Evolutionary conservation across 78 protist genomes (phyloP), one percentile per base, ranked within the genome.

Genomic region (Emiliania huxleyi): DNA sequence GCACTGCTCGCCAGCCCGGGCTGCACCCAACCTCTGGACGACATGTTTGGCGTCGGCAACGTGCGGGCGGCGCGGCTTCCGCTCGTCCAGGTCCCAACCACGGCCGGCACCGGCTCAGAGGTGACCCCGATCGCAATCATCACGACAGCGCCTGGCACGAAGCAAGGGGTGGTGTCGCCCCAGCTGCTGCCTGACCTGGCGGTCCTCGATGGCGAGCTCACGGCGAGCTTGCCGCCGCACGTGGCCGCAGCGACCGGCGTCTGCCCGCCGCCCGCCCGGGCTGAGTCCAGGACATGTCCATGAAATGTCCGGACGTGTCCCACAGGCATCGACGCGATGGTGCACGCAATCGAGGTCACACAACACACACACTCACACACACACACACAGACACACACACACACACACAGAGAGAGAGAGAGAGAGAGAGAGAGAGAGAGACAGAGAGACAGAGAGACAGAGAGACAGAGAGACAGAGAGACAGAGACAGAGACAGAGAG

Each of bases 301-400:
- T n/a, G n/a, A n/a, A n/a, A n/a, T n/a, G n/a, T n/a, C n/a, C n/a
- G n/a, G n/a, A n/a, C n/a, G n/a, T n/a, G n/a, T n/a, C n/a, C n/a
- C n/a, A 56, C 71, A 25, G 91, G 91, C 11, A 87, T 87, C n/a
- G 91, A 87, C n/a, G 91, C 91, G n/a, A 87, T 87, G 69, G 91
- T 87, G 44, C 91, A 87, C 19, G 52, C 69, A 25, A 87, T 87
- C n/a, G 91, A n/a, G n/a, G n/a, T n/a, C n/a, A n/a, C n/a, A n/a
- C n/a, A n/a, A n/a, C n/a, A n/a, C n/a, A n/a, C n/a, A n/a, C n/a
- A n/a, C n/a, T n/a, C n/a, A n/a, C n/a, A n/a, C n/a, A n/a, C n/a
- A n/a, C n/a, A n/a, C n/a, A n/a, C n/a, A n/a, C n/a, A n/a, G n/a
- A n/a, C n/a, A n/a, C n/a, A n/a, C n/a, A n/a, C n/a, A n/a, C n/a